Percentiles rank a stretch among this genome's conserved stretches.
Conservation (phyloP, 2,329 filamentous ascomycete species). For the Falciphora oryzae region DNA sequence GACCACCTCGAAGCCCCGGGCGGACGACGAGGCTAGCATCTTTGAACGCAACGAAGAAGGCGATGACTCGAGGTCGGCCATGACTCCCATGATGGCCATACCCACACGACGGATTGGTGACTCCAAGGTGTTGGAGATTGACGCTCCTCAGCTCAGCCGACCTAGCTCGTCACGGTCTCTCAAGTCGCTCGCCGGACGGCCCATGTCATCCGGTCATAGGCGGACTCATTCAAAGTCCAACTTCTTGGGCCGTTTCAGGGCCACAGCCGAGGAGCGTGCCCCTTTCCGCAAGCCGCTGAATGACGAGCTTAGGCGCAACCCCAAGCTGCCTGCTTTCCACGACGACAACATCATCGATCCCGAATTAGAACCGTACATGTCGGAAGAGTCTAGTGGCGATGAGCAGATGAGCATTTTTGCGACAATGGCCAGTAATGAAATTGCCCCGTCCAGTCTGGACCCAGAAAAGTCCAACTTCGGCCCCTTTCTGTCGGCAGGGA, state of each 20-base stretch:
- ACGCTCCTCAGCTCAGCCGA: constrained; percentile 74
- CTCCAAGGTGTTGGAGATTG: constrained; percentile 86
- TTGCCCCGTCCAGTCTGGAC: constrained; percentile 61
- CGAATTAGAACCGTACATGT: constrained; percentile 91
- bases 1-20: constrained; percentile 27
- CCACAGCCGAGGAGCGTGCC: constrained; percentile 69
- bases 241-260: constrained; percentile 69
- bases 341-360: constrained; percentile 98
- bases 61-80: constrained; percentile 48
- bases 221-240: constrained; percentile 86
- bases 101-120: constrained; percentile 62
- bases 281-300: constrained; percentile 73
- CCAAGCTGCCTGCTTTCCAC: constrained; percentile 83
- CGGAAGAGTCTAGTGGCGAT: constrained; percentile 89
- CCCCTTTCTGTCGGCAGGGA: constrained; percentile 64
- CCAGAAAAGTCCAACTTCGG: constrained; percentile 69
- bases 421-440: constrained; percentile 60
- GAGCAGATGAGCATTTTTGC: constrained; percentile 86
- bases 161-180: constrained; percentile 91
- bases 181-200: constrained; percentile 63
- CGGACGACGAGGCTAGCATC: constrained; percentile 35
- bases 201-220: constrained; percentile 74
- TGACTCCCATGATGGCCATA: constrained; percentile 67
- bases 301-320: constrained; percentile 60
- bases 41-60: constrained; percentile 36